Base-by-base conservation (phyloP, 2,329 filamentous ascomycete genomes). In the Gyromitra esculenta region DNA sequence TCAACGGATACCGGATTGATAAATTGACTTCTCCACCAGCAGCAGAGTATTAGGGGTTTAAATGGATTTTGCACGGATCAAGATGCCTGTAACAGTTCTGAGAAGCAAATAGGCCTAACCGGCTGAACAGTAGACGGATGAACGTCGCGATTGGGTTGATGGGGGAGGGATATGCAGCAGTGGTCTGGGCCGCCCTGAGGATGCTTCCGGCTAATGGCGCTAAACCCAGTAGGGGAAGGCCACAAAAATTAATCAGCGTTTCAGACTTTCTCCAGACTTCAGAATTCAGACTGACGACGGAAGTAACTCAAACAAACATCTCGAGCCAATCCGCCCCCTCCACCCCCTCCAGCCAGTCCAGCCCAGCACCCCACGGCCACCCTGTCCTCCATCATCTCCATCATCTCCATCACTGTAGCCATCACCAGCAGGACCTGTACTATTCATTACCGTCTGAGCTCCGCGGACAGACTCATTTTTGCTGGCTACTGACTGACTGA, bases 161-260 rank as follows among this genome's bases (percentile, higher is more conserved):
- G 37, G 52, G 50, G 25, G 25, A 31, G 25, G 4, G 50, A 41
- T 52, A 57, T 67, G 64, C 64, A 56, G 50, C 64, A 67, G 45
- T 45, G 64, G 37, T 67, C 18, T 35, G 7, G 52, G 50, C 63
- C 52, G 63, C 52, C 31, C 52, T 25, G 56, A 35, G 56, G 70
- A 68, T 74, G 68, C 67, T 62, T 18, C 31, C 37, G 31, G 13
- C 5, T 2, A 8, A 18, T 41, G 13, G 18, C 64, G 37, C 71
- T 75, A 71, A 39, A n/a, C 72, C 59, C 9, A 8, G 57, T 62
- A 21, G n/a, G 72, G 72, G 45, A 73, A 57, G 41, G 50, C 39
- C n/a, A 41, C 60, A 52, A 69, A 64, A 74, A 77, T 77, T 77
- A 77, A 77, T 77, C 70, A 77, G 72, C 72, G 65, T 43, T 56